Conservation (phyloP, 2,329 filamentous ascomycete species). For the Xylaria sp. region DNA sequence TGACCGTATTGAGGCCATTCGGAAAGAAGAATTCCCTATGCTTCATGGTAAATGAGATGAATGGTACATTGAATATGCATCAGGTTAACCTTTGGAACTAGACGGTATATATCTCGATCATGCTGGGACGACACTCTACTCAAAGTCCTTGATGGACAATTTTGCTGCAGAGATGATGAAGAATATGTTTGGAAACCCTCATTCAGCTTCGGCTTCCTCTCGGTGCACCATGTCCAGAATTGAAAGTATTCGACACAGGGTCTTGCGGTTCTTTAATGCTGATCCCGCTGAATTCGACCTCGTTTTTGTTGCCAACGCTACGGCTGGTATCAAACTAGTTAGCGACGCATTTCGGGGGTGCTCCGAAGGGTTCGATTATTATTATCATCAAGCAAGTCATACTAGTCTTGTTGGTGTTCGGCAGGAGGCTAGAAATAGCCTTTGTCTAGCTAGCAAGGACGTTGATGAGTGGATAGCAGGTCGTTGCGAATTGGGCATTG, state of each 20-base stretch:
- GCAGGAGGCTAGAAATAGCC: constrained; percentile 71
- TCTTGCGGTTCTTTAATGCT: constrained; percentile 82
- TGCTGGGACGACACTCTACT: constrained; percentile 87
- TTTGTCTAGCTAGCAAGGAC: constrained; percentile 73
- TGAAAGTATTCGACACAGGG: constrained; percentile 76
- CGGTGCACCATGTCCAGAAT: constrained; percentile 78
- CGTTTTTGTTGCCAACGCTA: constrained; percentile 71
- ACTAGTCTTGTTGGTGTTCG: constrained; percentile 87
- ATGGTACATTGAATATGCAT: not conserved
- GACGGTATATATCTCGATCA: constrained; percentile 88
- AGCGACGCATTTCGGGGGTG: constrained; percentile 77
- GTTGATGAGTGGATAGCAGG: constrained; percentile 71
- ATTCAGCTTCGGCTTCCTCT: constrained; percentile 85
- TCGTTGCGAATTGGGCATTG: constrained; percentile 45
- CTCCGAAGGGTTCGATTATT: constrained; percentile 79
- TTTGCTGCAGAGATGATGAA: constrained; percentile 83
- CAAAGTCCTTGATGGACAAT: constrained; percentile 81
- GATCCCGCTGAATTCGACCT: constrained; percentile 85
- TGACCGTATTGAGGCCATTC: constrained; percentile 65
- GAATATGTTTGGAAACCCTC: constrained; percentile 88
- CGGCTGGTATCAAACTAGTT: constrained; percentile 70
- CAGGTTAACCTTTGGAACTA: constrained; percentile 49
- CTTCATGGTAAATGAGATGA: constrained; percentile 59
- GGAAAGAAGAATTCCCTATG: constrained; percentile 74
- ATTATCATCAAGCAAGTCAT: constrained; percentile 85